Percentiles rank a stretch among this genome's conserved stretches.
Evolutionary conservation across 2,329 filamentous ascomycete genomes (phyloP).

Genomic region (Hymenoscyphus salicellus): DNA sequence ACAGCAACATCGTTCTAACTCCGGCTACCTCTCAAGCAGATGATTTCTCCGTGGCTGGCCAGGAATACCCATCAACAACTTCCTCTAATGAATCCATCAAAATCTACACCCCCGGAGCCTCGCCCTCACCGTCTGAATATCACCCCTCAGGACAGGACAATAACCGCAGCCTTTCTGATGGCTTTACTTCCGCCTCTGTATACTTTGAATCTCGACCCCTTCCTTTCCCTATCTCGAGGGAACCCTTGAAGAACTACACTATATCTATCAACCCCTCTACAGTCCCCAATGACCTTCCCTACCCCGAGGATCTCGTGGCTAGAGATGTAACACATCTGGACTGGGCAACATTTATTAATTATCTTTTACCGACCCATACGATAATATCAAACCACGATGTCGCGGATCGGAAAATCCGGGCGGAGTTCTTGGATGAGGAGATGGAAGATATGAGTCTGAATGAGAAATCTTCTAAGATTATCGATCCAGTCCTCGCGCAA

Average conservation of each 20-base stretch:
- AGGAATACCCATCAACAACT: slow-evolving; percentile 17
- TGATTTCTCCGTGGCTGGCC: slow-evolving; percentile 36
- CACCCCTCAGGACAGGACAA: slow-evolving; percentile 19
- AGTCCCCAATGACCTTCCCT: slow-evolving; percentile 26
- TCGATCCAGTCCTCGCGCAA: slow-evolving; percentile 42
- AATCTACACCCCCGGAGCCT: slow-evolving; percentile 31
- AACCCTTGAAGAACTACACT: slow-evolving; percentile 12
- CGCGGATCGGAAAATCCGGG: slow-evolving; percentile 48
- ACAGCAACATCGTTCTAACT: slow-evolving; percentile 28
- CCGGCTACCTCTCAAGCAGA: slow-evolving; percentile 36
- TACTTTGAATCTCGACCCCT: slow-evolving; percentile 32
- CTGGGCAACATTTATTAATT: slow-evolving; percentile 59
- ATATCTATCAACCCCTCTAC: slow-evolving; percentile 21
- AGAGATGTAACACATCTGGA: slow-evolving; percentile 51
- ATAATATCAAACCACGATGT: slow-evolving; percentile 45
- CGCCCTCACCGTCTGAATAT: slow-evolving; percentile 23
- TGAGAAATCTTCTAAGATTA: slow-evolving; percentile 26
- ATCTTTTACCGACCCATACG: slow-evolving; percentile 50
- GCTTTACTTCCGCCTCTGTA: slow-evolving; percentile 19
- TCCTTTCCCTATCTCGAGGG: slow-evolving; percentile 36
- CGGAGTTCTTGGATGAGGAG: slow-evolving; percentile 38
- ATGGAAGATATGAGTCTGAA: slow-evolving; percentile 29
- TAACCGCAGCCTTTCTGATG: slow-evolving; percentile 19
- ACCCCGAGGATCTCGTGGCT: slow-evolving; percentile 21
- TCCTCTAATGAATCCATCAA: slow-evolving; percentile 25